Conservation (phyloP, 1,139 yeast genomes). For the Scheffersomyces segobiensis region DNA sequence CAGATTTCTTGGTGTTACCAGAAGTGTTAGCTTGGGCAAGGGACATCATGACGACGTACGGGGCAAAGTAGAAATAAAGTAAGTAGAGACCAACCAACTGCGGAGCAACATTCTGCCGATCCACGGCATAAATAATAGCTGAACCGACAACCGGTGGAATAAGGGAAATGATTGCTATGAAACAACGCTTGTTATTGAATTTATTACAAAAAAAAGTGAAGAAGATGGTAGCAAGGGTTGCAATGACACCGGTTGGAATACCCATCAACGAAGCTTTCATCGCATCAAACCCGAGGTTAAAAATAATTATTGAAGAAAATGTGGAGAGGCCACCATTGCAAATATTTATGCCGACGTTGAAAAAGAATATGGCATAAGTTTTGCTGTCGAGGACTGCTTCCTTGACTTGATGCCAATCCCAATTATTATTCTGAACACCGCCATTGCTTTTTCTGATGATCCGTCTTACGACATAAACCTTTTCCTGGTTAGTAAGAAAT, state of each 20-base stretch:
- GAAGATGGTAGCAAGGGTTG: conserved; percentile 17
- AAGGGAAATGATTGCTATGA: conserved; percentile 15
- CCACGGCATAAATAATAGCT: conserved; percentile 15
- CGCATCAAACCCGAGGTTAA: conserved; percentile 19
- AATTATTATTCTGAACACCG: conserved; percentile 23
- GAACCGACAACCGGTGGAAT: conserved; percentile 21
- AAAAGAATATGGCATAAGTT: conserved; percentile 25
- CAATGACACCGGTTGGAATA: conserved; percentile 26
- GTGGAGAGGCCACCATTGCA: conserved; percentile 47
- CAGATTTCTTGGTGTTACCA: conserved; percentile 34
- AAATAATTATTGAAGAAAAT: conserved; percentile 18
- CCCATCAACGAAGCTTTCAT: conserved; percentile 22
- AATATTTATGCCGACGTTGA: conserved; percentile 35
- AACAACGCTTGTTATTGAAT: conserved; percentile 15
- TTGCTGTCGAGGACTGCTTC: conserved; percentile 27
- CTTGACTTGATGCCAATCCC: conserved; percentile 22
- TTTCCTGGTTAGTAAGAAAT: conserved; percentile 29
- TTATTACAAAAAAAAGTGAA: conserved; percentile 18
- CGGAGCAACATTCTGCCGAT: conserved; percentile 28
- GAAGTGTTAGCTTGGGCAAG: conserved; percentile 40
- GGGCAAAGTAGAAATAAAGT: conserved; percentile 21
- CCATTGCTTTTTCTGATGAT: conserved; percentile 29
- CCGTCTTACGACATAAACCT: conserved; percentile 27
- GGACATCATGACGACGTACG: conserved; percentile 33
- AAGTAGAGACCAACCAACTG: conserved; percentile 22